Base-by-base conservation (phyloP, 768 basidiomycete genomes). In the Hypholoma sublateritium region DNA sequence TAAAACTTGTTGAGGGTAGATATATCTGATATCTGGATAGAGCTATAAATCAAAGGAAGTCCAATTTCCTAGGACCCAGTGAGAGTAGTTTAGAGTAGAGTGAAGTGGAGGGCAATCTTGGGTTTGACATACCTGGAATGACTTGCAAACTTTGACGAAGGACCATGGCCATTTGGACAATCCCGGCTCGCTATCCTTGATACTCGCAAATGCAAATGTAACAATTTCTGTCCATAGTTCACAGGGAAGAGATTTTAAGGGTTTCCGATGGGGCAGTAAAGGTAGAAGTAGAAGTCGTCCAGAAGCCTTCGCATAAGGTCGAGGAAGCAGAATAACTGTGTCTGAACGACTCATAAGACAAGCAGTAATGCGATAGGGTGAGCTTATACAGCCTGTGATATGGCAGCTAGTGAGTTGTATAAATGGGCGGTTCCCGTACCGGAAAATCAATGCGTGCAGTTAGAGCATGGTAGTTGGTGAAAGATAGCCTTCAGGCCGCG, bases 161-260 rank as follows among this genome's bases (percentile, higher is more conserved):
- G 74, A 74, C 62, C 72, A 69, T 37, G 70, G 57, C 66, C 69
- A 66, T 50, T 51, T 34, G 22, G 62, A 53, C 35, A 63, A 56
- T 45, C 25, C 25, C 11, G 60, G 52, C 46, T 63, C 62, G 24
- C 36, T 11, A 13, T 21, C 53, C 22, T 59, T 48, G 17, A 60
- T 57, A 44, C 55, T 53, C 21, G 60, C 58, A 41, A 79, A 60
- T 3, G 72, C 72, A 64, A 72, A 74, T 28, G 71, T 67, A 50
- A 92, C 77, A 49, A 93, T 83, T 36, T 77, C 78, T 5, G 78
- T 72, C 91, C 91, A 92, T 59, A 92, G 66, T 72, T 92, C 91
- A 3, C 74, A 70, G 1, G 91, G 91, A 16, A 93, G 74, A 25
- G 82, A 72, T 59, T 79, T 82, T 47, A 78, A 59, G 16, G 78